Percentiles rank a stretch among this genome's conserved stretches.
Evolutionary conservation across 106 monocot species (phyloP).

Genomic region (Posidonia australis): DNA sequence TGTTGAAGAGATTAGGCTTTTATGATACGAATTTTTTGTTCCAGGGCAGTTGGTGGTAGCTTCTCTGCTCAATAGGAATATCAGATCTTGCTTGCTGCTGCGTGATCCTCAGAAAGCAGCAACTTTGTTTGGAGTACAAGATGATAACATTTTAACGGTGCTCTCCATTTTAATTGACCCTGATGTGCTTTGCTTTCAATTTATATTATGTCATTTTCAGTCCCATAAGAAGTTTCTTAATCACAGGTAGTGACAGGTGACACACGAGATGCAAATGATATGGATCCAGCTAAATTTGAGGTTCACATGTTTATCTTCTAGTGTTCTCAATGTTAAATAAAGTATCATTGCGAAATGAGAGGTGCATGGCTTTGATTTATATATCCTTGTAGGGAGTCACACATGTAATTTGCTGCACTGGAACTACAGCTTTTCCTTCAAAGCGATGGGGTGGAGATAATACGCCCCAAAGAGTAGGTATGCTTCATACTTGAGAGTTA

Average conservation of each 20-base stretch:
- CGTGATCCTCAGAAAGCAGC: constrained; percentile 66
- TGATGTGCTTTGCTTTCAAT: not conserved
- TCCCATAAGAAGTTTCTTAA: not conserved
- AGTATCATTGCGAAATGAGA: not conserved
- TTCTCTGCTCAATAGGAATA: constrained; percentile 56
- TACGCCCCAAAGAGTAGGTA: constrained; percentile 92
- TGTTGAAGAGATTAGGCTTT: not conserved
- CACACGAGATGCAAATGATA: constrained; percentile 59
- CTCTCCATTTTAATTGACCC: not conserved
- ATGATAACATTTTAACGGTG: constrained; percentile 44
- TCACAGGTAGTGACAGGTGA: constrained; percentile 60
- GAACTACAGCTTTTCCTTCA: constrained; percentile 93
- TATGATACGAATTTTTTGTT: constrained; percentile 14
- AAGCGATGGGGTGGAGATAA: constrained; percentile 93
- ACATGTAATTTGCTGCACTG: constrained; percentile 94
- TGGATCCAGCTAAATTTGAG: constrained; percentile 77
- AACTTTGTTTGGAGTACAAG: constrained; percentile 60
- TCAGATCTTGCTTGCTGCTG: constrained; percentile 51
- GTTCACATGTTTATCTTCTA: constrained; percentile 14
- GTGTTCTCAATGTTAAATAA: not conserved
- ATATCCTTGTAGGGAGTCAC: constrained; percentile 80
- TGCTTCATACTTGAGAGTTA: not conserved
- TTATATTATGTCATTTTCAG: not conserved
- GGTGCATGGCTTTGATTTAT: constrained; percentile 18
- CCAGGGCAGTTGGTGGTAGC: constrained; percentile 89